Conservation (phyloP, 768 basidiomycete species). For the Xanthoconium purpureum region DNA sequence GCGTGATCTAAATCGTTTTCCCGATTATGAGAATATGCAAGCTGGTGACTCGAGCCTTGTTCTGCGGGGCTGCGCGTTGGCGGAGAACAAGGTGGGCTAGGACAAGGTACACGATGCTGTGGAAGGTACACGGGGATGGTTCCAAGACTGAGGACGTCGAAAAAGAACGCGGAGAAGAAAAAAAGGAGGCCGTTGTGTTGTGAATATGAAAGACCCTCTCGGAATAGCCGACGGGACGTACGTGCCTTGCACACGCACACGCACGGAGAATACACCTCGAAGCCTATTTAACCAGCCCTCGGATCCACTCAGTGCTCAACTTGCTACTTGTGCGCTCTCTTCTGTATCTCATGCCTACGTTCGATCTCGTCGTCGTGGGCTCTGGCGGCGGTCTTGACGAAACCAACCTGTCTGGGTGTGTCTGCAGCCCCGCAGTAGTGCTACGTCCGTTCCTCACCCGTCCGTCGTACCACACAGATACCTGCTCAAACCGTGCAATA, state of each 20-base stretch:
- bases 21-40: constrained; percentile 11
- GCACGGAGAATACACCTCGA: not conserved
- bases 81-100: not conserved
- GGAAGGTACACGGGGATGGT: not conserved
- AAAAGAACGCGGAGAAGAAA: too few species aligned
- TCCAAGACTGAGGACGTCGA: not conserved
- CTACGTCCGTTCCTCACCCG: constrained; percentile 9
- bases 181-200: not conserved
- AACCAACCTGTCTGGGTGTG: constrained; percentile 83
- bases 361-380: constrained; percentile 77
- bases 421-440: constrained; percentile 3
- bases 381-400: constrained; percentile 90
- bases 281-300: not conserved
- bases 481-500: constrained; percentile 68
- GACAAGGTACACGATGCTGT: constrained; percentile 15
- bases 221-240: constrained; percentile 22
- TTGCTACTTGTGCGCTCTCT: not conserved
- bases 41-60: not conserved
- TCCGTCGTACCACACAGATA: constrained; percentile 51
- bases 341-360: constrained; percentile 40
- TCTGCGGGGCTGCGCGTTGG: not conserved
- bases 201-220: not conserved
- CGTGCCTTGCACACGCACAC: constrained; percentile 18
- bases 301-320: too few species aligned
- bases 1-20: not conserved